Conservation (phyloP, 2,329 filamentous ascomycete genomes). For the Colletotrichum theobromicola region DNA sequence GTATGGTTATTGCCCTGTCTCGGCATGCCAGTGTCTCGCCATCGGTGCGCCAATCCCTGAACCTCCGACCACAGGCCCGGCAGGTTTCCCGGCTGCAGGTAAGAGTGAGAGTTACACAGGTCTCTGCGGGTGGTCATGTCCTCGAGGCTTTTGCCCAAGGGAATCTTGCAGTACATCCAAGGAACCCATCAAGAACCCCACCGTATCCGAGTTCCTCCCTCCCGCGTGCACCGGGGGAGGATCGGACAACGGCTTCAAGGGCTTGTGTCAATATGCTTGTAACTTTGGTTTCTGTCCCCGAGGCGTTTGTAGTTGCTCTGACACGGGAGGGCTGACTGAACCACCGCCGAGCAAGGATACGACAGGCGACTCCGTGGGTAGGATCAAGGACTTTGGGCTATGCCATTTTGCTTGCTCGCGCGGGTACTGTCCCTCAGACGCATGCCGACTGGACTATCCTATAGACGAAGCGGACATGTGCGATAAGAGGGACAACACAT, state of each 20-base stretch:
- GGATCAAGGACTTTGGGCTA: slow-evolving; percentile 40
- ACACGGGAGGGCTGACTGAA: not conserved
- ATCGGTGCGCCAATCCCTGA: not conserved
- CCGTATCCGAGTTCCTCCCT: not conserved
- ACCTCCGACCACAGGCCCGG: slow-evolving; percentile 10
- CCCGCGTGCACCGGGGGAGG: slow-evolving; percentile 1
- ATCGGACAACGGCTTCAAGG: not conserved
- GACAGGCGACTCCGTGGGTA: not conserved
- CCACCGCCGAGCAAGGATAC: not conserved
- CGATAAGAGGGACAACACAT: not conserved
- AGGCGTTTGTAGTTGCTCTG: not conserved
- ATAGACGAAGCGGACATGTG: not conserved
- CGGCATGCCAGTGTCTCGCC: not conserved
- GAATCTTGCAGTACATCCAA: slow-evolving; percentile 24
- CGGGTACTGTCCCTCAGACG: slow-evolving; percentile 44
- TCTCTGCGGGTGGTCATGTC: slow-evolving; percentile 35
- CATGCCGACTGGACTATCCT: not conserved
- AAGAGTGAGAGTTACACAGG: not conserved
- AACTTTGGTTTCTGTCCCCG: not conserved
- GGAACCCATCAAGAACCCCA: not conserved
- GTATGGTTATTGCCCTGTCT: slow-evolving; percentile 28
- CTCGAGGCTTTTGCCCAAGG: slow-evolving; percentile 48
- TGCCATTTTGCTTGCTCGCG: slow-evolving; percentile 51
- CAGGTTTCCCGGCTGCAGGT: not conserved
- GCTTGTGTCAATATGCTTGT: not conserved